Base-by-base conservation (phyloP, 441 rosid genomes). In the Arabidopsis lyrata region DNA sequence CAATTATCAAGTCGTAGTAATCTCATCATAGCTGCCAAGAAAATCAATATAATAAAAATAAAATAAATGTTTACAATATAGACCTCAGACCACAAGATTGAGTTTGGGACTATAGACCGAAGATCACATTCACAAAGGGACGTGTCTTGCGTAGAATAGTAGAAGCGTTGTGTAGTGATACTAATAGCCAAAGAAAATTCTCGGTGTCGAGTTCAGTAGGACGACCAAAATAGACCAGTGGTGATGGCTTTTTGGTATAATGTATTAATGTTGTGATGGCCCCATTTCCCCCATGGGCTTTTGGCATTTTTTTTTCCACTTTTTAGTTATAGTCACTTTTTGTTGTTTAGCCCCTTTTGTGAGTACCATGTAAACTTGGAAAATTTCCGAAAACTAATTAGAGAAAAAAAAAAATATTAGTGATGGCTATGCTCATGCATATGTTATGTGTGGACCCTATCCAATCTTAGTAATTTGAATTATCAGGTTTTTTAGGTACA, bases 131-230 rank as follows among this genome's bases (percentile, higher is more conserved):
- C 11, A 38, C 31, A 54, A 41, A 62, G 27, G 24, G 68, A 50
- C 24, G 49, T 61, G 53, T 39, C 59, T 59, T 47, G 14, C 47
- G 1, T 41, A 67, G 18, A 54, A 67, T 52, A 31, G 45, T 68
- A 36, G 44, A 68, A 8, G 65, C 47, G 18, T 48, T 29, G 60
- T 70, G 38, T 58, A 41, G 20, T 53, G 34, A 39, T 53, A 55
- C 24, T 38, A 22, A 27, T 13, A 47, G 45, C 35, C 24, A 9
- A 39, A 44, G n/a, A 68, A 56, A 13, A 14, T 68, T 44, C 32
- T 42, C 41, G 2, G 10, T 7, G 54, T 35, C 18, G 38, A 8
- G 11, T 59, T 59, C 48, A 35, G 66, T 47, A 15, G 35, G 24
- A 34, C 44, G 66, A 69, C 66, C n/a, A 9, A 38, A 12, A 39